These are phyloP conservation scores for Colletotrichum eleusines DNA, from an alignment of 2,329 filamentous ascomycete species.

Conservation along the genomic window DNA sequence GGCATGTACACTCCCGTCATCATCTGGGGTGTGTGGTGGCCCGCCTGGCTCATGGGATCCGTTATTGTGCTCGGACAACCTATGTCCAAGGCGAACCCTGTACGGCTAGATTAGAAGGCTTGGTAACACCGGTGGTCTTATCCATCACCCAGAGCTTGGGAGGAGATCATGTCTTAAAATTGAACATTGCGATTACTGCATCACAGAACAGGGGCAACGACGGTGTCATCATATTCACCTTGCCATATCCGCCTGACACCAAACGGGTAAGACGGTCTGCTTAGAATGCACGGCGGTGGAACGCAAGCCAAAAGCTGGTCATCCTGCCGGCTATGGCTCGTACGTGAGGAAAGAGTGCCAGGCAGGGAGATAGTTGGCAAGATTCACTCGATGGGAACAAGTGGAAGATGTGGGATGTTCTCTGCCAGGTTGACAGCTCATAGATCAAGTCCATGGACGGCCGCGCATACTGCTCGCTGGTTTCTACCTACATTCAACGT, in stretches of 20 bases:
- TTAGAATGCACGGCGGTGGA: background rate
- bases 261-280: background rate
- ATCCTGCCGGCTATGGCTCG: background rate
- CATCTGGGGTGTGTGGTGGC: constrained; percentile 97
- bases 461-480: background rate
- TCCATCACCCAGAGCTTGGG: background rate
- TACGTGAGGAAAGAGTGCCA: too few species aligned
- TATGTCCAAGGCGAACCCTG: background rate
- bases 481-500: background rate
- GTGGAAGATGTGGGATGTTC: too few species aligned
- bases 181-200: background rate
- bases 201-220: background rate
- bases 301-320: background rate
- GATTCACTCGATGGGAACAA: background rate
- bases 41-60: constrained; percentile 82
- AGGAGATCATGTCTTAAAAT: background rate
- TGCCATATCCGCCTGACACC: constrained; percentile 5
- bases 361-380: background rate
- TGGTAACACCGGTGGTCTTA: too few species aligned
- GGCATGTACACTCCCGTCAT: constrained; percentile 90
- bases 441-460: background rate
- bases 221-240: constrained; percentile 37
- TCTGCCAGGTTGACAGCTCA: background rate
- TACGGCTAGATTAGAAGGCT: background rate
- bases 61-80: constrained; percentile 63